Base-by-base conservation (phyloP, 1,139 yeast species). In the Taiozyma onychis region DNA sequence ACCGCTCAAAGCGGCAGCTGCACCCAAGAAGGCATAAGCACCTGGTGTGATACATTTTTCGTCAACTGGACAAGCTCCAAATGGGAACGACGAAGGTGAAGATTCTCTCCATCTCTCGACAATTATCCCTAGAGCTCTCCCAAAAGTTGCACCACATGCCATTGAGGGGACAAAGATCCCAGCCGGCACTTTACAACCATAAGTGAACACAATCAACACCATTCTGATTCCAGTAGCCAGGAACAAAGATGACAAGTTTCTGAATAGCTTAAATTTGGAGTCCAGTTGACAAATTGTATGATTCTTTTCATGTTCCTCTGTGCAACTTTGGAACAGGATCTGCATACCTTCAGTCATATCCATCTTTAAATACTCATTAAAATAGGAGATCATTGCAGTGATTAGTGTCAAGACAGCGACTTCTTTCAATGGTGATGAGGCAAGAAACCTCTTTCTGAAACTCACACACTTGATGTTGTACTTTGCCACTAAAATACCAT, bases 341-440 rank as follows among this genome's bases (percentile, higher is more conserved):
- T 89, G 93, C 98, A 95, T 93, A 18, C 90, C 78, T 64, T 91
- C 96, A 0, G 99, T 90, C 99, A 95, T 93, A 65, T 95, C 99
- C 26, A 87, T 70, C 50, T 82, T 75, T 52, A 93, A 73, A 63
- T 85, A 93, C 57, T 83, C 85, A 66, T 89, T 93, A 66, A 87
- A 88, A 65, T 89, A 95, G 45, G 96, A 85, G 43, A 93, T 70
- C 16, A 81, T 64, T 0, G 96, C 86, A 0, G 98, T 88, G 14
- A 89, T 65, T 0, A 80, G 59, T 0, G 96, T 81, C 46, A 95
- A 68, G 1, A 79, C 53, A 1, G 83, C 67, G 2, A 89, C 95
- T 66, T 95, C 99, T 48, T 80, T 76, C 1, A 88, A 66, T 0
- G 88, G 88, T 59, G 70, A 73, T 44, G 71, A 70, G 2, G 57